These are phyloP conservation scores for Seiridium unicorne DNA, from an alignment of 2,329 filamentous ascomycete genomes.

Conservation along the genomic window DNA sequence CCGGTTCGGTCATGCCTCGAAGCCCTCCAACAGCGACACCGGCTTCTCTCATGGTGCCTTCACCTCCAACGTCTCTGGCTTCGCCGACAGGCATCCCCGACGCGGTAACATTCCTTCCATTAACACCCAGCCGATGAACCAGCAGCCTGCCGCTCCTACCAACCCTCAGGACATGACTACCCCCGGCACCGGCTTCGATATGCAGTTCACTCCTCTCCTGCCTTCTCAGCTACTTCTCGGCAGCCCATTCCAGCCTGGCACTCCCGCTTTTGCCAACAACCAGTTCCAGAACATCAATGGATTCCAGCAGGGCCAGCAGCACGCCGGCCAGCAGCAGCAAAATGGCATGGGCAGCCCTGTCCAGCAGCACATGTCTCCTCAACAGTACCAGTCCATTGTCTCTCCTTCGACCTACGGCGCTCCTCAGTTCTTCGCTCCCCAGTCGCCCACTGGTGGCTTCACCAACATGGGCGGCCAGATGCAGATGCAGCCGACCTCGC, in stretches of 20 bases:
- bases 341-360: slow-evolving; percentile 72
- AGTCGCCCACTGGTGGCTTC: slow-evolving; percentile 82
- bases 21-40: slow-evolving; percentile 79
- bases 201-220: slow-evolving; percentile 96
- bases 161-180: slow-evolving; percentile 74
- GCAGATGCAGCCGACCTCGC: slow-evolving; percentile 66
- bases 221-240: slow-evolving; percentile 93
- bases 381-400: slow-evolving; percentile 80
- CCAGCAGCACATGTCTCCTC: slow-evolving; percentile 75
- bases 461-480: slow-evolving; percentile 59
- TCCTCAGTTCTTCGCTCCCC: slow-evolving; percentile 78
- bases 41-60: slow-evolving; percentile 94
- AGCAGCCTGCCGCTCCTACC: slow-evolving; percentile 40
- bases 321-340: slow-evolving; percentile 35
- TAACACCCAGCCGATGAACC: slow-evolving; percentile 73
- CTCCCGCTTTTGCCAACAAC: slow-evolving; percentile 84
- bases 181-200: slow-evolving; percentile 87
- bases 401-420: slow-evolving; percentile 82
- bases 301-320: slow-evolving; percentile 65
- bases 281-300: slow-evolving; percentile 84
- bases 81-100: slow-evolving; percentile 82
- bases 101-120: slow-evolving; percentile 86
- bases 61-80: slow-evolving; percentile 80
- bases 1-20: slow-evolving; percentile 73
- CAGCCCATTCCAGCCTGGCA: slow-evolving; percentile 94